Percentiles rank a stretch among this genome's conserved stretches.
Evolutionary conservation across 371 early-diverging fungal species (phyloP).

Genomic region (Lichtheimia ornata): DNA sequence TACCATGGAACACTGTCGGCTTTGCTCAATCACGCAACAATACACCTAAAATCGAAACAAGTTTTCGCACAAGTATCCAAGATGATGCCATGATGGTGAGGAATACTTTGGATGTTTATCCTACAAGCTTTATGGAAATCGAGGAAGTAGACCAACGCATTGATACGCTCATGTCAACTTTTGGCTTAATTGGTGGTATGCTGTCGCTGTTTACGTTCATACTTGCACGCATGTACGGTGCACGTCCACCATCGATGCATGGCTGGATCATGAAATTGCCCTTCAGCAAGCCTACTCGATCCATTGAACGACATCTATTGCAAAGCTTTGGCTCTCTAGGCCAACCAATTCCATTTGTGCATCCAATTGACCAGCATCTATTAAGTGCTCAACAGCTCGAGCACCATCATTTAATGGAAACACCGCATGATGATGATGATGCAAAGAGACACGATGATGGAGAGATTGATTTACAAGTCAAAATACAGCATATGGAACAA

Average conservation of each 20-base stretch:
- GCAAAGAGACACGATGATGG: no score
- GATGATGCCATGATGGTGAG: background rate
- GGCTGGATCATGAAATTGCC: background rate
- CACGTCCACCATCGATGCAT: background rate
- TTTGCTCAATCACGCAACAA: background rate
- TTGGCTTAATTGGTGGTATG: constrained; percentile 2
- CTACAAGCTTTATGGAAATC: background rate
- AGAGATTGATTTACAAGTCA: no score
- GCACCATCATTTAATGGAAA: no score
- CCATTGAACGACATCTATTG: background rate
- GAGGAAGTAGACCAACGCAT: background rate
- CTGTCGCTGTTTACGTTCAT: background rate
- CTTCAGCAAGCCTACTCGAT: background rate
- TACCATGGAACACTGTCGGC: constrained; percentile 2
- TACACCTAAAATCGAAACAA: background rate
- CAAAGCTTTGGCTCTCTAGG: constrained; percentile 10
- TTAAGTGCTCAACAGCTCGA: no score
- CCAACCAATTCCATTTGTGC: background rate
- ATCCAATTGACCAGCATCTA: background rate
- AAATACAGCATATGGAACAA: no score
- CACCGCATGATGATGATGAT: no score
- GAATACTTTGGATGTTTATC: constrained; percentile 5
- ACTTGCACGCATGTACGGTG: background rate
- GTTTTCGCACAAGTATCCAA: background rate
- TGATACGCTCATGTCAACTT: background rate